A percentile compares a stretch with the other conserved stretches of the same genome.
Conservation (phyloP, 2,329 filamentous ascomycete species). For the Phaeoacremonium minimum region DNA sequence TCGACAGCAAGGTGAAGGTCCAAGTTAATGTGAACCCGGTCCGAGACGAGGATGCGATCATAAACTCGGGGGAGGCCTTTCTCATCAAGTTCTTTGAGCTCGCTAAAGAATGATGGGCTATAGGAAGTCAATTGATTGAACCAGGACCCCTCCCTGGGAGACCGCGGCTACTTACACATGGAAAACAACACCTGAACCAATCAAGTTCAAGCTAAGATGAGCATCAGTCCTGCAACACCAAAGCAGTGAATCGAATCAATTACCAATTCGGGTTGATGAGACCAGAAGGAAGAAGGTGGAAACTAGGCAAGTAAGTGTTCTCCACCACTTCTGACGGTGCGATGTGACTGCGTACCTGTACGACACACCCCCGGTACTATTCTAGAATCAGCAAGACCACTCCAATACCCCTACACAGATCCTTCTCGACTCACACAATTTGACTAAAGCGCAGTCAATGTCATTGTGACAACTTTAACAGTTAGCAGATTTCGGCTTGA, state of each 20-base stretch:
- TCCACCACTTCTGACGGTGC: not conserved
- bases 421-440: too few species aligned
- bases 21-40: constrained; percentile 58
- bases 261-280: constrained; percentile 67
- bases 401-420: not conserved
- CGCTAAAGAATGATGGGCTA: constrained; percentile 64
- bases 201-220: constrained; percentile 70
- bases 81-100: constrained; percentile 54
- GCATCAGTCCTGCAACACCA: too few species aligned
- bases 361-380: constrained; percentile 2
- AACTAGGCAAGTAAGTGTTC: constrained; percentile 29
- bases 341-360: constrained; percentile 2
- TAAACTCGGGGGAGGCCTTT: constrained; percentile 53
- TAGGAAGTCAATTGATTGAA: too few species aligned
- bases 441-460: too few species aligned
- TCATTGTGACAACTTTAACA: too few species aligned
- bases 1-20: constrained; percentile 63
- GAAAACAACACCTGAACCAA: constrained; percentile 66
- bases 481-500: constrained; percentile 12
- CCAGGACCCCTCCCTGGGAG: too few species aligned
- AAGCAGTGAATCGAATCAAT: too few species aligned
- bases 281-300: constrained; percentile 64
- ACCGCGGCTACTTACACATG: constrained; percentile 51
- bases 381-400: constrained; percentile 8
- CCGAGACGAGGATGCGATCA: constrained; percentile 57